Percentiles rank a stretch among this genome's conserved stretches.
These are phyloP conservation scores for Cladosporium cucumerinum DNA, from an alignment of 2,329 filamentous ascomycete genomes.

Conservation along the genomic window DNA sequence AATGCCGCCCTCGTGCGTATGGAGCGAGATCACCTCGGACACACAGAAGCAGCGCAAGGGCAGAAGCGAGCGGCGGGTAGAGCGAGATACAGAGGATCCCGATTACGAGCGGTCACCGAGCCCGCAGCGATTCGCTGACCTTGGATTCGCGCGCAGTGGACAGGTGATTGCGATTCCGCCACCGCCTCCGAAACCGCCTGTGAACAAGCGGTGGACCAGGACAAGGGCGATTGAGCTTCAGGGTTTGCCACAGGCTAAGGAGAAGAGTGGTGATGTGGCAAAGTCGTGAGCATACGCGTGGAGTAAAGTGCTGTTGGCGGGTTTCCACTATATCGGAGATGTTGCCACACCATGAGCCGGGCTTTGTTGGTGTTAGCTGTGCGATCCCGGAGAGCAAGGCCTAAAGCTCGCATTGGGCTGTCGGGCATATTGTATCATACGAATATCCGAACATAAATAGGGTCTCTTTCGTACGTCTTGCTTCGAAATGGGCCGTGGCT, in stretches of 20 bases:
- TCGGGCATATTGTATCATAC: background rate
- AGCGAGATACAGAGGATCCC: background rate
- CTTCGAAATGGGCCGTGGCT: background rate
- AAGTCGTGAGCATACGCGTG: background rate
- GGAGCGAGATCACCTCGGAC: background rate
- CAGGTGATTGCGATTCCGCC: background rate
- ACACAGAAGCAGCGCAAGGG: background rate
- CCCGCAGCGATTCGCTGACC: background rate
- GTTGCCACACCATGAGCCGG: background rate
- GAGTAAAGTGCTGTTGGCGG: background rate
- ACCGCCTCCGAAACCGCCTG: no score
- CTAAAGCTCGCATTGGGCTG: background rate
- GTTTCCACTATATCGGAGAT: background rate
- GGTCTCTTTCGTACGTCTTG: background rate
- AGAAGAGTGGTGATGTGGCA: background rate
- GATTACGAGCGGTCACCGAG: background rate
- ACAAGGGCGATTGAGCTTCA: background rate
- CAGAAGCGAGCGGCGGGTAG: background rate
- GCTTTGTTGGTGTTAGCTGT: background rate
- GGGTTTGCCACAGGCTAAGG: background rate
- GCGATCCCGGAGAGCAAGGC: background rate
- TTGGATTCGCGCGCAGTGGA: background rate
- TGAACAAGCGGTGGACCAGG: background rate
- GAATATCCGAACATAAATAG: background rate
- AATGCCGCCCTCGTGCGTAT: background rate